Evolutionary conservation across 164 flowering plant species (phyloP), one percentile per base, ranked within the genome.

Genomic region (Taxillus chinensis): DNA sequence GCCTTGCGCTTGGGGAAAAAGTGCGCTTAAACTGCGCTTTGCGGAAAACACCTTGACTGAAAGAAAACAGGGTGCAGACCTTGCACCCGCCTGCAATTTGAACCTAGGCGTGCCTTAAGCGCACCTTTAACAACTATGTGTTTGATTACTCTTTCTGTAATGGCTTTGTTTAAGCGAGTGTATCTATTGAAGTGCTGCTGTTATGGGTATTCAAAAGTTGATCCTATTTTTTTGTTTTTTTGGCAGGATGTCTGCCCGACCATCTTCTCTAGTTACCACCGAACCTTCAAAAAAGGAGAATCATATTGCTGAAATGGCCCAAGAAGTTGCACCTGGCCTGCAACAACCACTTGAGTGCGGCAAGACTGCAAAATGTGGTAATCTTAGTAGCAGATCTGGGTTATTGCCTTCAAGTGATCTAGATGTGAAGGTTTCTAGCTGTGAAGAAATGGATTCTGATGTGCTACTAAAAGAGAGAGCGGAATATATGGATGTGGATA

Each of bases 231-330:
- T 53, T 51, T 63, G n/a, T 41, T 63, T 6, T 51, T 66, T 9
- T 5, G 27, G 27, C 69, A 83, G 87, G 75, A 63, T 70, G 11
- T 45, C 8, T 60, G 80, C 73, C 9, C 77, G 89, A 38, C 70
- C 77, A 60, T 66, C 78, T 12, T 64, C 69, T 59, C 69, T 73
- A 38, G 71, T 57, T 51, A 66, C 75, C 48, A 45, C 68, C 39
- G 77, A 76, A 68, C 41, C 71, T 65, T 62, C 43, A 13, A 57
- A 8, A 13, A 48, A 64, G 58, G 64, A 67, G 62, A 55, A 60
- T 41, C 64, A 55, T 15, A 9, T 52, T 27, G 58, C 42, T 55
- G 65, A 68, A 65, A 55, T 64, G 50, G 64, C 27, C 40, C 59
- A 58, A 57, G 70, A 72, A 45, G 59, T 51, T 27, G 49, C 51